Evolutionary conservation across 768 basidiomycete genomes (phyloP).

Genomic region (Termitomyces sp.): DNA sequence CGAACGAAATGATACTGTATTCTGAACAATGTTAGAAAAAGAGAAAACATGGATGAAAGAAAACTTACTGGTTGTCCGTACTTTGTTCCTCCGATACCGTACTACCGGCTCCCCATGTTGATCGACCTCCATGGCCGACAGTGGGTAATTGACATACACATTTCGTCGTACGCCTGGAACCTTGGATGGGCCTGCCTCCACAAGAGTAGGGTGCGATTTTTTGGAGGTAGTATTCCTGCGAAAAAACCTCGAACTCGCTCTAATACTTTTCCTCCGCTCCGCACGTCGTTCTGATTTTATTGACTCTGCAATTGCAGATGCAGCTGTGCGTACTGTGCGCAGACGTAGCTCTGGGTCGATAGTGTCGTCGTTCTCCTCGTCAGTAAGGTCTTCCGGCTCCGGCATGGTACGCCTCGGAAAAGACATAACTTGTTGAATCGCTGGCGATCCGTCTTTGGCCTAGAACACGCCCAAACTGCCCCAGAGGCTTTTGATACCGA

Average conservation of each 20-base stretch:
- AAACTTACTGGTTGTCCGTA: conserved; percentile 84
- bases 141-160: conserved; percentile 75
- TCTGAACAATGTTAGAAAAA: conserved; percentile 40
- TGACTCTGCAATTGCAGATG: conserved; percentile 85
- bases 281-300: conserved; percentile 74
- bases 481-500: conserved; percentile 15
- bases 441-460: conserved; percentile 11
- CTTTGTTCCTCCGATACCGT: conserved; percentile 90
- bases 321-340: conserved; percentile 90
- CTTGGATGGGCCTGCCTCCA: conserved; percentile 29
- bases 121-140: conserved; percentile 64
- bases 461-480: conserved; percentile 9
- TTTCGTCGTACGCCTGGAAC: conserved; percentile 60
- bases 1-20: conserved; percentile 86
- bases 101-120: conserved; percentile 70
- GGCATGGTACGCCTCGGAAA: conserved; percentile 40
- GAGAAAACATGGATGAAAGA: background rate
- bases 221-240: conserved; percentile 43
- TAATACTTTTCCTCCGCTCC: conserved; percentile 49
- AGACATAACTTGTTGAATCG: conserved; percentile 22
- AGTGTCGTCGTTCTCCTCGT: conserved; percentile 61
- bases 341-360: conserved; percentile 87
- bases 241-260: conserved; percentile 59
- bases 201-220: conserved; percentile 32
- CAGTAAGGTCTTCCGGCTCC: conserved; percentile 38